Conservation (phyloP, 1,139 yeast species). For the Taphrina flavorubra region DNA sequence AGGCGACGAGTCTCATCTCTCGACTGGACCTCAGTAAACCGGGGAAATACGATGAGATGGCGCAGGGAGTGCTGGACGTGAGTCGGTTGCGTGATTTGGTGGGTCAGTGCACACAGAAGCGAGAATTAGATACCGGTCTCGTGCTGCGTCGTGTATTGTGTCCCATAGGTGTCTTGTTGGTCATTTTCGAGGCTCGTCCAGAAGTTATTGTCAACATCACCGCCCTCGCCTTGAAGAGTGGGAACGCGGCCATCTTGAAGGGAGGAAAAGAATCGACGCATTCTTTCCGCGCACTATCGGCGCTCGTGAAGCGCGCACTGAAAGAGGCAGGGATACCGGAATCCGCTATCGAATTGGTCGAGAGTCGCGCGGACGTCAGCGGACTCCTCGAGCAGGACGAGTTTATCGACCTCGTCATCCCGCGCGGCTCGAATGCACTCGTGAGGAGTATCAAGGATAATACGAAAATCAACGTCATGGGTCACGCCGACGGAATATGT, state of each 20-base stretch:
- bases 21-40: constrained; percentile 79
- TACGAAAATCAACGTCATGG: constrained; percentile 94
- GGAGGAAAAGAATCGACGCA: constrained; percentile 93
- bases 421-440: constrained; percentile 92
- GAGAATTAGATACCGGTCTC: constrained; percentile 83
- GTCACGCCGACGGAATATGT: constrained; percentile 98
- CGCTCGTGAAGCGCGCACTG: constrained; percentile 68
- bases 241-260: constrained; percentile 87
- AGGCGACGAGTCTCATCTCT: constrained; percentile 74
- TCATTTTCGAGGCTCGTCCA: constrained; percentile 95
- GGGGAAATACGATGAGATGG: constrained; percentile 90
- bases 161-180: constrained; percentile 91
- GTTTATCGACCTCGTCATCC: constrained; percentile 92
- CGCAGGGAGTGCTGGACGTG: constrained; percentile 92
- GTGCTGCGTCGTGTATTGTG: constrained; percentile 81
- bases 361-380: constrained; percentile 86
- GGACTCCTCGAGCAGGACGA: constrained; percentile 82
- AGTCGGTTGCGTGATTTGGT: constrained; percentile 87
- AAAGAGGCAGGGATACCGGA: constrained; percentile 70
- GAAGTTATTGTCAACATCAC: constrained; percentile 98
- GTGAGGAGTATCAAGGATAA: constrained; percentile 82
- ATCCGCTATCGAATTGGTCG: constrained; percentile 81
- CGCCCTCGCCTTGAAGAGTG: constrained; percentile 88
- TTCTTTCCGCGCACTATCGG: constrained; percentile 83
- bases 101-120: constrained; percentile 80